phyloP scores from a whole-genome alignment of 2,329 filamentous ascomycete species.

The Fusarium temperatum region DNA sequence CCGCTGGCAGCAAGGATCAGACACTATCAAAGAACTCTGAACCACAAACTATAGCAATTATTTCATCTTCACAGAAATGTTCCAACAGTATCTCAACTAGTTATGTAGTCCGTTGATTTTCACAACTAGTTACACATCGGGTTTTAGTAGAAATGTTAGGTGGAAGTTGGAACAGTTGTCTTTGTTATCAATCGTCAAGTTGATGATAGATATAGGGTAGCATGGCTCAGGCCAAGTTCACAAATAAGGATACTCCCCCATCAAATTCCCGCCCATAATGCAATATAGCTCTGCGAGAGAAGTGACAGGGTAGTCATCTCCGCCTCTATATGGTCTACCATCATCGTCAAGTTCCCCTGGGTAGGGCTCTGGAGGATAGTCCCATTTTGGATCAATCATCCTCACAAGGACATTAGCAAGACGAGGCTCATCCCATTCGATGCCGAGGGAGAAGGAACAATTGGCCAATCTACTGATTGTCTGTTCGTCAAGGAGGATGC shows the following conservation, averaged over 20 bases:
- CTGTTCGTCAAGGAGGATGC: slow-evolving; percentile 3
- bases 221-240: background rate
- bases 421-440: background rate
- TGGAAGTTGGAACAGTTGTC: background rate
- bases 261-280: slow-evolving; percentile 15
- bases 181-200: background rate
- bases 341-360: background rate
- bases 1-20: too few species aligned
- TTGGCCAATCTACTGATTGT: background rate
- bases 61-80: too few species aligned
- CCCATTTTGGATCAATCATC: slow-evolving; percentile 20
- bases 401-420: background rate
- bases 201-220: background rate
- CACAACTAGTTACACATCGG: too few species aligned
- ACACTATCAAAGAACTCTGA: accelerated
- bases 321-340: background rate
- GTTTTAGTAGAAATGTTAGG: background rate
- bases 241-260: slow-evolving; percentile 15
- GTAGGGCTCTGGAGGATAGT: slow-evolving; percentile 11
- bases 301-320: background rate
- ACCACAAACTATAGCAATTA: too few species aligned
- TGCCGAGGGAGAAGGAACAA: background rate
- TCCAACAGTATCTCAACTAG: too few species aligned
- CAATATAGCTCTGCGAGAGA: slow-evolving; percentile 8
- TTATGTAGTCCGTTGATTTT: too few species aligned